phyloP scores from a whole-genome alignment of 345 rosid genomes.

The Euclidium syriacum region DNA sequence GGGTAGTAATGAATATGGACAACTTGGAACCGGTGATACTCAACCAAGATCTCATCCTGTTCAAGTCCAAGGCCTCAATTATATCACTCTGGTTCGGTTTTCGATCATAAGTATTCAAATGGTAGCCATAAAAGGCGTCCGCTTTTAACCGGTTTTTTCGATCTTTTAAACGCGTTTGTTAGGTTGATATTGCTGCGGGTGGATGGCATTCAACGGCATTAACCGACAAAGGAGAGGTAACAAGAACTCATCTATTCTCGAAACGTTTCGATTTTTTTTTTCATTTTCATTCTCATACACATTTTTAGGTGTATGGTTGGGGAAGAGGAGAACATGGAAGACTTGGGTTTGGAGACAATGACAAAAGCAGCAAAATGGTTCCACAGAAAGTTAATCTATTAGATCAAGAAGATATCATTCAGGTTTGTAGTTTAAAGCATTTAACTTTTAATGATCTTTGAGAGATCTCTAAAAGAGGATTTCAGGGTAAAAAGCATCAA shows the following conservation, averaged over 20 bases:
- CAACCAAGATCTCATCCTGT: slow-evolving; percentile 94
- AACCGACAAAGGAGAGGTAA: slow-evolving; percentile 85
- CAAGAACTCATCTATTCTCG: not conserved
- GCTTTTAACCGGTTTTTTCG: not conserved
- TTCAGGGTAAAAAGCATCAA: slow-evolving; percentile 40
- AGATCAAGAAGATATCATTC: slow-evolving; percentile 74
- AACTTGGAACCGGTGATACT: slow-evolving; percentile 98
- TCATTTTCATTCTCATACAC: not conserved
- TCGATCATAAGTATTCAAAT: not conserved
- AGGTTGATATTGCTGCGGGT: slow-evolving; percentile 99
- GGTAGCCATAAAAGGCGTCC: not conserved
- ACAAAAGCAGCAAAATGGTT: slow-evolving; percentile 97
- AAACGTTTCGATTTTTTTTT: not conserved
- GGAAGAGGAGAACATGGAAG: slow-evolving; percentile 99
- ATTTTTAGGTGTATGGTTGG: slow-evolving; percentile 83
- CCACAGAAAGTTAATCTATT: slow-evolving; percentile 88
- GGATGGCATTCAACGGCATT: slow-evolving; percentile 99
- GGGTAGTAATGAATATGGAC: slow-evolving; percentile 99
- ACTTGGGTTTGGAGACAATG: slow-evolving; percentile 95
- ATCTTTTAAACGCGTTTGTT: not conserved
- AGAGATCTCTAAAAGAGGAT: slow-evolving; percentile 21
- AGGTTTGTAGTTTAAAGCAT: slow-evolving; percentile 42
- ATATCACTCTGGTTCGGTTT: slow-evolving; percentile 69
- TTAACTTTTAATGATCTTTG: slow-evolving; percentile 1
- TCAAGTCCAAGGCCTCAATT: slow-evolving; percentile 74